Conservation (phyloP, 495 filamentous ascomycete genomes). For the Lasiosphaeria miniovina region DNA sequence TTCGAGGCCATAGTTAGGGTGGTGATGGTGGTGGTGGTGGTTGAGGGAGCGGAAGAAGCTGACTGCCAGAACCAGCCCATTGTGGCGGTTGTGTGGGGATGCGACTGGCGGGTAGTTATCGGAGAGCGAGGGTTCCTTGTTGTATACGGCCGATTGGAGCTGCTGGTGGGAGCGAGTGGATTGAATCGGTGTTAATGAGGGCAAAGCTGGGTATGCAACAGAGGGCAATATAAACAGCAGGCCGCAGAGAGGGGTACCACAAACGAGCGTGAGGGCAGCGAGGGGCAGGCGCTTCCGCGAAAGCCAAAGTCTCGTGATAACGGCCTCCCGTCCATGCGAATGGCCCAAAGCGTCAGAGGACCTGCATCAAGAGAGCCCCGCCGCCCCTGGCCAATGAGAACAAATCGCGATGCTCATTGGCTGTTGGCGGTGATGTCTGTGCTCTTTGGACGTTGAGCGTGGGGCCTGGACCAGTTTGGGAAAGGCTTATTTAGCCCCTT, state of each 20-base stretch:
- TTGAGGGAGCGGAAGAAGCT: conserved; percentile 25
- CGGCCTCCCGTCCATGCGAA: background rate
- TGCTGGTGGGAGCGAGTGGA: background rate
- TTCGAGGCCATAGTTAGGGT: background rate
- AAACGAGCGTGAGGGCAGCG: background rate
- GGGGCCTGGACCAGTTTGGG: conserved; percentile 4
- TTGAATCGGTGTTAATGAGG: background rate
- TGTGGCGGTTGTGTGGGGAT: conserved; percentile 14
- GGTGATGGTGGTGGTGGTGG: conserved; percentile 13
- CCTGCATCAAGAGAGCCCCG: background rate
- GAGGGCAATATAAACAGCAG: too few relatives aligned
- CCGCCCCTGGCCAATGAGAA: background rate
- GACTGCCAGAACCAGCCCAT: conserved; percentile 55
- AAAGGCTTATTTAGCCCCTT: conserved; percentile 12
- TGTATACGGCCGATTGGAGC: background rate
- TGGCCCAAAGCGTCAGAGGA: background rate
- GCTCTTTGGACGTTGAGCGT: background rate
- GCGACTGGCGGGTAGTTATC: background rate
- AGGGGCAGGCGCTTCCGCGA: background rate
- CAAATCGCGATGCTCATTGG: background rate
- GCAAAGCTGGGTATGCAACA: too few relatives aligned
- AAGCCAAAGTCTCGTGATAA: conserved; percentile 9
- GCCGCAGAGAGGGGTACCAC: background rate
- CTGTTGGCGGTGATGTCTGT: background rate
- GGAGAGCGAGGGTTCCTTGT: conserved; percentile 2